Percentiles rank a stretch among this genome's conserved stretches.
Conservation (phyloP, 1,139 yeast genomes). For the Yamadazyma sp. region DNA sequence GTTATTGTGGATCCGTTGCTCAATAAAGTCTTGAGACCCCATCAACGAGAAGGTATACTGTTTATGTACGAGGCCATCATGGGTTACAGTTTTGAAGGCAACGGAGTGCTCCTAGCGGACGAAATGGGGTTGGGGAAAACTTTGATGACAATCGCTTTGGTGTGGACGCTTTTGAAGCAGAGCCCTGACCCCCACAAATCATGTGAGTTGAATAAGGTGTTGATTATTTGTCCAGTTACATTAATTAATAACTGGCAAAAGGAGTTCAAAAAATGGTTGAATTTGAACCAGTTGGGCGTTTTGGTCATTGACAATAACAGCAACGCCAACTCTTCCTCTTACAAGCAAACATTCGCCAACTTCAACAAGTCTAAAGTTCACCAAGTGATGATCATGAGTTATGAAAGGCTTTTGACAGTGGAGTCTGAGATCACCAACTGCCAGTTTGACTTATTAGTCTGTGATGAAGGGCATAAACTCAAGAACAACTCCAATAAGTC, state of each 20-base stretch:
- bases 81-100: slow-evolving; percentile 59
- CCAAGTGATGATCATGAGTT: slow-evolving; percentile 83
- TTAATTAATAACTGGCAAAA: slow-evolving; percentile 82
- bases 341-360: slow-evolving; percentile 55
- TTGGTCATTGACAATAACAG: slow-evolving; percentile 51
- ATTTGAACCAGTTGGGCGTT: slow-evolving; percentile 59
- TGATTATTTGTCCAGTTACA: slow-evolving; percentile 92
- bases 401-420: slow-evolving; percentile 71
- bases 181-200: slow-evolving; percentile 48
- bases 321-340: slow-evolving; percentile 45
- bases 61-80: slow-evolving; percentile 81
- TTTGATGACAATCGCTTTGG: slow-evolving; percentile 74
- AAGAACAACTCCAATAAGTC: slow-evolving; percentile 73
- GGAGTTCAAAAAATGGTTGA: slow-evolving; percentile 92
- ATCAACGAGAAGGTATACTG: slow-evolving; percentile 79
- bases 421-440: slow-evolving; percentile 52
- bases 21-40: slow-evolving; percentile 62
- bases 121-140: slow-evolving; percentile 99
- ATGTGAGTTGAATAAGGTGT: slow-evolving; percentile 51
- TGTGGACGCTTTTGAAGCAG: slow-evolving; percentile 84
- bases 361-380: slow-evolving; percentile 74
- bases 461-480: slow-evolving; percentile 94
- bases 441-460: slow-evolving; percentile 70
- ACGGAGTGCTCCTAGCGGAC: slow-evolving; percentile 87
- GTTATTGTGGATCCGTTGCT: slow-evolving; percentile 74